Percentiles rank a stretch among this genome's conserved stretches.
These are phyloP conservation scores for Trichoderma sp. DNA, from an alignment of 2,329 filamentous ascomycete species.

Conservation along the genomic window DNA sequence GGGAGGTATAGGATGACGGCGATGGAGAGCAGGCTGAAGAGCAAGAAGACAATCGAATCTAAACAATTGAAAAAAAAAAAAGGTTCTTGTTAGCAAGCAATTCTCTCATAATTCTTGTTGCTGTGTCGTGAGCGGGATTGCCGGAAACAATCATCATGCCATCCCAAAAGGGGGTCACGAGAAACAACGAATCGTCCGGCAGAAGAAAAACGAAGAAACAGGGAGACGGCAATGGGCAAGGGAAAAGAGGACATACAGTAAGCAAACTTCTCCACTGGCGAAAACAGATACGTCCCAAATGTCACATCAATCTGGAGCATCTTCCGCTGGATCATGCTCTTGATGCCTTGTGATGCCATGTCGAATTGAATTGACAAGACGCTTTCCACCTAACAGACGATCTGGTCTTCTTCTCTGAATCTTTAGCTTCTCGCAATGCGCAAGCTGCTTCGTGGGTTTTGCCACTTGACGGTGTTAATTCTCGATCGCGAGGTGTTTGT, in stretches of 20 bases:
- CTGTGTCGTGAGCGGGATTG: background rate
- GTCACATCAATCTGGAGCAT: conserved; percentile 98
- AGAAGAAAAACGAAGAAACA: background rate
- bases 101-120: background rate
- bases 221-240: background rate
- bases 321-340: conserved; percentile 89
- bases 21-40: conserved; percentile 80
- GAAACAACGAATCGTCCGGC: background rate
- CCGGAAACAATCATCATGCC: conserved; percentile 53
- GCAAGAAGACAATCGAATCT: conserved; percentile 92
- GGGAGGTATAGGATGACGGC: conserved; percentile 91
- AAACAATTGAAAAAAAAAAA: background rate
- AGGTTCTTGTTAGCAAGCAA: background rate
- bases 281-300: conserved; percentile 95
- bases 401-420: too few relatives aligned
- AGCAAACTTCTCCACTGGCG: conserved; percentile 90
- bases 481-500: background rate
- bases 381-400: background rate
- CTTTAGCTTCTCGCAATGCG: background rate
- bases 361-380: background rate
- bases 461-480: background rate
- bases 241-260: conserved; percentile 64
- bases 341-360: conserved; percentile 48
- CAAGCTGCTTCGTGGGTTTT: background rate
- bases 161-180: conserved; percentile 71